Percentiles rank a stretch among this genome's conserved stretches.
Evolutionary conservation across 73 alveolate species (phyloP).

Genomic region (Paramecium sonneborni): DNA sequence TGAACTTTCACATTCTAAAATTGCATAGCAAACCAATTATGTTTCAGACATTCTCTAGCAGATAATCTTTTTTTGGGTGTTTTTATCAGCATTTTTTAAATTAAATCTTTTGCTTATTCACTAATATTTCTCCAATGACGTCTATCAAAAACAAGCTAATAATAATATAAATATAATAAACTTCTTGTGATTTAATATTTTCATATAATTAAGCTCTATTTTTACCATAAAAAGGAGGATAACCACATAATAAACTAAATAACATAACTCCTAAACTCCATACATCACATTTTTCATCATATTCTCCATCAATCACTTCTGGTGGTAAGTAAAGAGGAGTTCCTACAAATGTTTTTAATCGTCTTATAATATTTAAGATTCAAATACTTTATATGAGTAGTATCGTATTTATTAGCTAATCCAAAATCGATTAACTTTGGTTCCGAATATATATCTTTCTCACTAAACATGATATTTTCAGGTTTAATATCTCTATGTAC

Average conservation of each 20-base stretch:
- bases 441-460: constrained; percentile 81
- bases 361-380: constrained; percentile 65
- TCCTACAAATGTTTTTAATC: constrained; percentile 92
- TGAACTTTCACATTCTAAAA: not conserved
- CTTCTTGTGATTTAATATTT: constrained; percentile 67
- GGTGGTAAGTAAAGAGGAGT: constrained; percentile 97
- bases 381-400: constrained; percentile 73
- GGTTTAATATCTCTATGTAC: constrained; percentile 98
- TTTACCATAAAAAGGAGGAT: constrained; percentile 95
- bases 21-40: constrained; percentile 75
- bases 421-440: constrained; percentile 97
- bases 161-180: not conserved
- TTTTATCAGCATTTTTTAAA: constrained; percentile 74
- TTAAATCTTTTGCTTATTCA: constrained; percentile 74
- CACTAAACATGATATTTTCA: constrained; percentile 92
- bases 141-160: constrained; percentile 16
- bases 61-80: constrained; percentile 76
- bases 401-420: constrained; percentile 73
- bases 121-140: constrained; percentile 53
- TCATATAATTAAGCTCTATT: constrained; percentile 83
- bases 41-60: constrained; percentile 73
- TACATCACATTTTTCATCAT: constrained; percentile 92
- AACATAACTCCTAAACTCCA: constrained; percentile 95
- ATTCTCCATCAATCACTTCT: constrained; percentile 93
- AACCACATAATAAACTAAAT: constrained; percentile 89